A percentile compares a stretch with the other conserved stretches of the same genome.
phyloP scores from a whole-genome alignment of 768 basidiomycete species.

The Leccinum fibrillosum region DNA sequence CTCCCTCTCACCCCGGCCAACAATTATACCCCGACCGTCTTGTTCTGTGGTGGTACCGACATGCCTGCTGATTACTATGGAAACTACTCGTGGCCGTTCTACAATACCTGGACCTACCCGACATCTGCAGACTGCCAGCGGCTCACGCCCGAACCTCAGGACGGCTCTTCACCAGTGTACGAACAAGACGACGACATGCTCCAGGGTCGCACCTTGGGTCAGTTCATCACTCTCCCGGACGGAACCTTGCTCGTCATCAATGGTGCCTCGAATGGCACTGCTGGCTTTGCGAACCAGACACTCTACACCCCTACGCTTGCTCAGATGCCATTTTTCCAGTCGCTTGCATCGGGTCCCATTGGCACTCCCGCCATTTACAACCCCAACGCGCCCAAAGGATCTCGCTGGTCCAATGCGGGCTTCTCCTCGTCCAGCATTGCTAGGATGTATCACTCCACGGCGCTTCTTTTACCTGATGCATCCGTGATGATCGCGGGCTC shows the following conservation, averaged over 20 bases:
- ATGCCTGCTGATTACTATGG: constrained; percentile 74
- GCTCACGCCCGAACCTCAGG: constrained; percentile 80
- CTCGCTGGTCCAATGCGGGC: constrained; percentile 70
- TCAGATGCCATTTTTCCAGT: constrained; percentile 68
- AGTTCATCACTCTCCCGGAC: constrained; percentile 81
- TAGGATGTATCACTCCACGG: constrained; percentile 88
- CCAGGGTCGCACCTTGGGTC: constrained; percentile 83
- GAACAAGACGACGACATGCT: constrained; percentile 73
- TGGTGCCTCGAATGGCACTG: constrained; percentile 82
- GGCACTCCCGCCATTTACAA: constrained; percentile 82
- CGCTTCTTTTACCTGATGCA: constrained; percentile 84
- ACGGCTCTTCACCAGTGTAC: constrained; percentile 59
- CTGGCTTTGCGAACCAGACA: constrained; percentile 71
- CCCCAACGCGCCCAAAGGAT: constrained; percentile 65
- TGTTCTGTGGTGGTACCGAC: constrained; percentile 90
- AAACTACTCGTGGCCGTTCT: constrained; percentile 68
- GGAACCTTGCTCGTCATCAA: constrained; percentile 79
- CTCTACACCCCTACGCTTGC: constrained; percentile 38
- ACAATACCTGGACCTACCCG: constrained; percentile 71
- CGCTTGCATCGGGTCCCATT: constrained; percentile 77
- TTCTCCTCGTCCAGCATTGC: constrained; percentile 62
- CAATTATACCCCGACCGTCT: constrained; percentile 77
- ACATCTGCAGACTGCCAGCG: constrained; percentile 74
- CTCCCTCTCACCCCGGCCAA: constrained; percentile 88
- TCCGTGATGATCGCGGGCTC: constrained; percentile 88